Conservation (phyloP, 805 yeast genomes). For the Candida sonorensis region DNA sequence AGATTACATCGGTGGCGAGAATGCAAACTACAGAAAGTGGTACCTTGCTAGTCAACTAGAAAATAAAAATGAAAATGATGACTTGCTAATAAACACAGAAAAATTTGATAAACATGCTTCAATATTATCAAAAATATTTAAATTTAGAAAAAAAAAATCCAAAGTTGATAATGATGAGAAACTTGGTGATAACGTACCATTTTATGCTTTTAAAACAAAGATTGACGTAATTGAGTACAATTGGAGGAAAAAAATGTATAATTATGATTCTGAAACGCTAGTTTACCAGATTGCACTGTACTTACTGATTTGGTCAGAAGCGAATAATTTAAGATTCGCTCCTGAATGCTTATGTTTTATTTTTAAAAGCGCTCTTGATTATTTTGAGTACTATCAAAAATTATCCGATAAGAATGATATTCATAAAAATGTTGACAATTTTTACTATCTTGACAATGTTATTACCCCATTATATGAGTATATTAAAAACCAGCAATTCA, state of each 20-base stretch:
- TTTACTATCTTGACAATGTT: slow-evolving; percentile 31
- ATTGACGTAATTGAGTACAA: slow-evolving; percentile 75
- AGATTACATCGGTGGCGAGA: slow-evolving; percentile 88
- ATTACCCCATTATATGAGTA: slow-evolving; percentile 49
- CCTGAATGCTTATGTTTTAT: slow-evolving; percentile 49
- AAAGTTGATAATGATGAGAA: slow-evolving; percentile 22
- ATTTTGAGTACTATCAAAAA: slow-evolving; percentile 31
- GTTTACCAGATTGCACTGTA: slow-evolving; percentile 59
- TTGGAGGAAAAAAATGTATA: slow-evolving; percentile 65
- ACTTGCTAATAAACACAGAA: slow-evolving; percentile 52
- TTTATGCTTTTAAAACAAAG: too few relatives aligned
- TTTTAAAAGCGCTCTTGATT: slow-evolving; percentile 49
- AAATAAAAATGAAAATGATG: slow-evolving; percentile 71
- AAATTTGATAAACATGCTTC: slow-evolving; percentile 13
- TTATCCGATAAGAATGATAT: slow-evolving; percentile 9
- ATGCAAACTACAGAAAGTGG: slow-evolving; percentile 88
- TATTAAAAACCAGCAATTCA: slow-evolving; percentile 63
- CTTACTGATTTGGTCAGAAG: slow-evolving; percentile 70
- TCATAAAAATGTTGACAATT: slow-evolving; percentile 23
- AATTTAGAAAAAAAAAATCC: slow-evolving; percentile 61
- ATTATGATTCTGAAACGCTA: slow-evolving; percentile 47
- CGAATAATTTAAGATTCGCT: slow-evolving; percentile 52
- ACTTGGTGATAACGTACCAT: slow-evolving; percentile 2
- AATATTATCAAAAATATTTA: too few relatives aligned
- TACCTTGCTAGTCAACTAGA: slow-evolving; percentile 80